Evolutionary conservation across 139 green algal species (phyloP), one percentile per base, ranked within the genome.

Genomic region (Closterium sp.): DNA sequence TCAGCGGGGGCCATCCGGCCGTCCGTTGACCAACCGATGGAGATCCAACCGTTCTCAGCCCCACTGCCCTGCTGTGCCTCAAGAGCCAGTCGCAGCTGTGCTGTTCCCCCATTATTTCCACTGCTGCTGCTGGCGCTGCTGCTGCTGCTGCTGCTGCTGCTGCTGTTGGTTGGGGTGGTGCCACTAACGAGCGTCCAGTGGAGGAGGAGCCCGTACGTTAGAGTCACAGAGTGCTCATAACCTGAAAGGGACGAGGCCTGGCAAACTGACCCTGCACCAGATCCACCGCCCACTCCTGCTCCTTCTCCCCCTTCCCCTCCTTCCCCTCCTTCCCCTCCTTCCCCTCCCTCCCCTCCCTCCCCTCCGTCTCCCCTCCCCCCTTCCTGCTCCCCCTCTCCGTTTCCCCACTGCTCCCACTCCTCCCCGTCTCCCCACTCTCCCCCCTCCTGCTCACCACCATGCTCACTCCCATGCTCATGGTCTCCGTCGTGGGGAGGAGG

Each of bases 21-120:
- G 31, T 91, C 88, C 38, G 45, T 32, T 86, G 88, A 91, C 88
- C 88, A 91, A 17, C 88, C 88, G 88, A 91, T 91, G 73, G 88
- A 32, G 30, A 91, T 90, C 88, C 88, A 91, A 34, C 88, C 88
- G 62, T 6, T 79, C 62, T 27, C 62, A 19, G 62, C 62, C 62
- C 62, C 62, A 13, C 62, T 79, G 62, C 62, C 62, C 62, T 79
- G 62, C 62, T 79, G 62, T 79, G 62, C 62, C 10, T 79, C 62
- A 4, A 79, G 27, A 3, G 62, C 62, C 62, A 79, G 17, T 24
- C 62, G 62, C 62, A 79, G 17, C 62, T 79, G 62, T 5, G 62
- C 62, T 13, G 13, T 79, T 0, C 17, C 17, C 11, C 62, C 17
- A 13, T 22, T 24, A 4, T 4, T 79, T 13, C 17, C 62, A 79